Conservation (phyloP, 1,284 basidiomycete genomes). For the Volvariella surrecta region DNA sequence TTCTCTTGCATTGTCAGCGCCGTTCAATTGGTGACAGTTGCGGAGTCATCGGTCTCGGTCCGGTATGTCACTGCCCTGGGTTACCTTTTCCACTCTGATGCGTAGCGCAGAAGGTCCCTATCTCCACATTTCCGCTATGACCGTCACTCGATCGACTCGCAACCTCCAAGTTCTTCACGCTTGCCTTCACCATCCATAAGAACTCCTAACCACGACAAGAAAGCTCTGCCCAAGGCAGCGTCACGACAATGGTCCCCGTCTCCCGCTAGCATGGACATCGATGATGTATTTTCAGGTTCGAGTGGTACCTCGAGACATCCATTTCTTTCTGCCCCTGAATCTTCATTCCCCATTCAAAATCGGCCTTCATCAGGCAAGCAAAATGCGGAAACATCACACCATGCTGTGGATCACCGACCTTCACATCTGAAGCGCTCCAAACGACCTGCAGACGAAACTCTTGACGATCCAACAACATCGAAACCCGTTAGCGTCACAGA, state of each 20-base stretch:
- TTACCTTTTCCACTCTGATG: too few species aligned
- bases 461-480: slow-evolving; percentile 17
- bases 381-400: too few species aligned
- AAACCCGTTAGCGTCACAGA: slow-evolving; percentile 49
- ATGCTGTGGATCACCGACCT: too few species aligned
- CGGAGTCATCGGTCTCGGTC: too few species aligned
- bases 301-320: not conserved
- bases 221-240: slow-evolving; percentile 13
- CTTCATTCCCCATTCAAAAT: slow-evolving; percentile 20
- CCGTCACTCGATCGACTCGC: slow-evolving; percentile 10
- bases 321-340: slow-evolving; percentile 5
- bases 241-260: slow-evolving; percentile 15
- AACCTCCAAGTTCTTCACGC: slow-evolving; percentile 17
- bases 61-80: too few species aligned
- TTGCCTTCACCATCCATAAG: slow-evolving; percentile 40
- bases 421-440: slow-evolving; percentile 56
- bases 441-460: slow-evolving; percentile 32
- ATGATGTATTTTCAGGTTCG: slow-evolving; percentile 25
- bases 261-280: slow-evolving; percentile 15
- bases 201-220: slow-evolving; percentile 17
- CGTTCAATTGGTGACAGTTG: too few species aligned
- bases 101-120: not conserved
- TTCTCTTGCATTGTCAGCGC: too few species aligned
- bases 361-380: too few species aligned
- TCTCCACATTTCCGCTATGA: not conserved